Conservation (phyloP, 257 asterid genomes). For the Jacaranda mimosifolia region DNA sequence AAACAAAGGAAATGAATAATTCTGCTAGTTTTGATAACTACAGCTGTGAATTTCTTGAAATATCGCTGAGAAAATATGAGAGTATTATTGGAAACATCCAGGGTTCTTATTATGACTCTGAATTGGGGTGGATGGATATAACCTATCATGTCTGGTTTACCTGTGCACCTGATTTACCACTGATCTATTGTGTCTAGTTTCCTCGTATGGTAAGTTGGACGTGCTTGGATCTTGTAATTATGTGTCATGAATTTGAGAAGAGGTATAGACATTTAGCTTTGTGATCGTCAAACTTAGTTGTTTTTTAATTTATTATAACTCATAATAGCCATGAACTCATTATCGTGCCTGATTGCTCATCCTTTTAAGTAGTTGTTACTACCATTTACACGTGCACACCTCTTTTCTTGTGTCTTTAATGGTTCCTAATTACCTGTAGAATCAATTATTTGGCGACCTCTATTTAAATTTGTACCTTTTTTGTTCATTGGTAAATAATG, state of each 20-base stretch:
- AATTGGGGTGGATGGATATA: background rate
- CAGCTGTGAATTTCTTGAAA: constrained; percentile 13
- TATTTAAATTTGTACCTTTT: background rate
- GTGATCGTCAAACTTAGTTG: background rate
- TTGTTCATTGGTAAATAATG: constrained; percentile 10
- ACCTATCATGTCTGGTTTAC: constrained; percentile 8
- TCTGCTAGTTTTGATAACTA: background rate
- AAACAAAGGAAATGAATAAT: constrained; percentile 7
- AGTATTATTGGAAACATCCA: background rate
- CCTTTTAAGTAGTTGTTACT: background rate
- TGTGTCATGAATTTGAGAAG: constrained; percentile 10
- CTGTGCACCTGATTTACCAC: background rate
- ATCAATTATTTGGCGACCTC: constrained; percentile 26
- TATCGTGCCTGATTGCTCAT: background rate
- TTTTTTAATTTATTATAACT: constrained; percentile 5
- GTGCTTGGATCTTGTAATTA: constrained; percentile 3
- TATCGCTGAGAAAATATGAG: background rate
- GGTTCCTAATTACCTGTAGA: constrained; percentile 16
- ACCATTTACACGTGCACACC: constrained; percentile 11
- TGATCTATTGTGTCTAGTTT: background rate
- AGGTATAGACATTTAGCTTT: constrained; percentile 16
- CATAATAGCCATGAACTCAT: background rate
- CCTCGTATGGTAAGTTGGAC: constrained; percentile 1
- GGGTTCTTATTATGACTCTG: background rate
- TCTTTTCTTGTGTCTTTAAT: background rate